phyloP scores from a whole-genome alignment of 2,329 filamentous ascomycete genomes.

The Phialophora expanda region DNA sequence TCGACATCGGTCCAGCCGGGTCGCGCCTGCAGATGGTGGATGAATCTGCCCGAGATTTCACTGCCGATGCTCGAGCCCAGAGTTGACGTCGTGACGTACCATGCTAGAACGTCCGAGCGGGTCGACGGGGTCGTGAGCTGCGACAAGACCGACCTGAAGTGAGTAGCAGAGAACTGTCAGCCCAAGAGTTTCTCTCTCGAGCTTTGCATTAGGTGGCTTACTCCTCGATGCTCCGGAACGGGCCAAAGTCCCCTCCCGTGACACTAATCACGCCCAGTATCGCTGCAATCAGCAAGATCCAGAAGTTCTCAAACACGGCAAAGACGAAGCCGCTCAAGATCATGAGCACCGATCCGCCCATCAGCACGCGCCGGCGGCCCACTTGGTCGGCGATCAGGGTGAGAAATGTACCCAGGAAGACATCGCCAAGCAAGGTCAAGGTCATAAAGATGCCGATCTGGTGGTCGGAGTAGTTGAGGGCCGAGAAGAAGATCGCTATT shows the following conservation, averaged over 20 bases:
- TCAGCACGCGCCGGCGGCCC: conserved; percentile 61
- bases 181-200: not conserved
- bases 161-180: conserved; percentile 8
- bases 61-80: conserved; percentile 62
- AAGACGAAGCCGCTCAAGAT: conserved; percentile 62
- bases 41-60: conserved; percentile 58
- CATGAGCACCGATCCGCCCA: conserved; percentile 63
- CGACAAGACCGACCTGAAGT: conserved; percentile 46
- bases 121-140: conserved; percentile 40
- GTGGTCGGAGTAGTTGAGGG: conserved; percentile 57
- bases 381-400: conserved; percentile 64
- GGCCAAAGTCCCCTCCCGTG: conserved; percentile 69
- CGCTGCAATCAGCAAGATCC: conserved; percentile 62
- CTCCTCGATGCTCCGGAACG: conserved; percentile 67
- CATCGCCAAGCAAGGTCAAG: conserved; percentile 65
- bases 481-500: conserved; percentile 61
- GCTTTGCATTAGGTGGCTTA: conserved; percentile 38
- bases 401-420: conserved; percentile 63
- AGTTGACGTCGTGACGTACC: conserved; percentile 59
- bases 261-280: conserved; percentile 66
- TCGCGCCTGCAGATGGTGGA: conserved; percentile 53
- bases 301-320: conserved; percentile 59
- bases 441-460: conserved; percentile 70
- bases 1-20: conserved; percentile 58
- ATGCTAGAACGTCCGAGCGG: conserved; percentile 38